phyloP scores from a whole-genome alignment of 139 green algal species.

The Micractinium conductrix region DNA sequence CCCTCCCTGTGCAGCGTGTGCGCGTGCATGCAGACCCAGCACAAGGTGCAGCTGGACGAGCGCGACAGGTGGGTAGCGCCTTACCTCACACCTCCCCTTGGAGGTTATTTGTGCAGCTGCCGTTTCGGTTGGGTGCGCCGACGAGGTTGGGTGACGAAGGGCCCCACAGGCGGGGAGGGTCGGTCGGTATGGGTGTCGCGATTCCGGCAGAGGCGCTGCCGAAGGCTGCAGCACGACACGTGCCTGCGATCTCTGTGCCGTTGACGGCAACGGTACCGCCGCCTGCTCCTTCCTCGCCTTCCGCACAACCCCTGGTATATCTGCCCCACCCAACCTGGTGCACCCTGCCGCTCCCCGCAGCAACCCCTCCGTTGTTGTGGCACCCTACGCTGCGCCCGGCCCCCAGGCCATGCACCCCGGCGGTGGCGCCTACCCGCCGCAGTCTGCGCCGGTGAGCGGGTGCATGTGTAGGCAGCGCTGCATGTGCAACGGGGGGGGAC shows the following conservation, averaged over 20 bases:
- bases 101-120: too few species aligned
- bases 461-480: background rate
- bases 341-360: background rate
- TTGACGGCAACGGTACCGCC: background rate
- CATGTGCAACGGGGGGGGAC: background rate
- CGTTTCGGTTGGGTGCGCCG: background rate
- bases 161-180: too few species aligned
- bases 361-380: background rate
- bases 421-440: slow-evolving; percentile 18
- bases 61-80: slow-evolving; percentile 68
- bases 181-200: too few species aligned
- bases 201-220: background rate
- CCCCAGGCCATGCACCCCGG: slow-evolving; percentile 42
- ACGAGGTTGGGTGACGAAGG: background rate
- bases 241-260: too few species aligned
- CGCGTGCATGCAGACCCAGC: slow-evolving; percentile 91
- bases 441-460: slow-evolving; percentile 12
- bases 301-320: background rate
- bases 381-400: slow-evolving; percentile 51
- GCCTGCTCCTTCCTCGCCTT: background rate
- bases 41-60: slow-evolving; percentile 87
- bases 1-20: slow-evolving; percentile 70
- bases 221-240: background rate
- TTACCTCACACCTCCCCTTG: too few species aligned
- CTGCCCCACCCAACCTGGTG: background rate